A percentile compares a stretch with the other conserved stretches of the same genome.
Evolutionary conservation across 768 basidiomycete genomes (phyloP).

Genomic region (Tulasnella sp.): DNA sequence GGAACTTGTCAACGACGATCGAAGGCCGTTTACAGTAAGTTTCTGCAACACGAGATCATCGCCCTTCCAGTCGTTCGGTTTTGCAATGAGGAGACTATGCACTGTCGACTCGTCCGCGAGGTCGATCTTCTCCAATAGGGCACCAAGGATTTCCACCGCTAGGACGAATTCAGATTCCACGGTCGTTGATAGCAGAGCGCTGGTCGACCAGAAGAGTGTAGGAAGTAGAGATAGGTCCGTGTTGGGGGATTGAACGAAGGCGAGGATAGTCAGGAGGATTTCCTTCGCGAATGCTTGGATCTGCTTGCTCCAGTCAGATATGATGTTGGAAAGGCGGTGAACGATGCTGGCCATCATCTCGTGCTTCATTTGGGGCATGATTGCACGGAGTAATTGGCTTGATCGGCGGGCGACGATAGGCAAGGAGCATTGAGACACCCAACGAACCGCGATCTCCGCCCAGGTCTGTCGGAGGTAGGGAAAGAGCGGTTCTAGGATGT

Average conservation of each 20-base stretch:
- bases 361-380: slow-evolving; percentile 61
- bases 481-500: slow-evolving; percentile 56
- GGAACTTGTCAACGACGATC: slow-evolving; percentile 60
- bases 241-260: slow-evolving; percentile 45
- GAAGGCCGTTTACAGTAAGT: slow-evolving; percentile 61
- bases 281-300: slow-evolving; percentile 78
- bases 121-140: slow-evolving; percentile 57
- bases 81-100: slow-evolving; percentile 57
- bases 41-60: slow-evolving; percentile 56
- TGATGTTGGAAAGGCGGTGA: slow-evolving; percentile 72
- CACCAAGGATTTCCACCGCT: slow-evolving; percentile 52
- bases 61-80: slow-evolving; percentile 59
- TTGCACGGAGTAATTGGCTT: slow-evolving; percentile 76
- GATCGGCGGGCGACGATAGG: slow-evolving; percentile 80
- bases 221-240: slow-evolving; percentile 56
- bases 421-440: slow-evolving; percentile 82
- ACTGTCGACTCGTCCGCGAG: slow-evolving; percentile 55
- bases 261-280: slow-evolving; percentile 63
- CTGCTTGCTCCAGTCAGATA: slow-evolving; percentile 63
- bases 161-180: slow-evolving; percentile 71
- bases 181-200: slow-evolving; percentile 71
- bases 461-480: slow-evolving; percentile 62
- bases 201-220: slow-evolving; percentile 79
- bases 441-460: slow-evolving; percentile 68
- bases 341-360: slow-evolving; percentile 68